Evolutionary conservation across 1,284 basidiomycete species (phyloP).

Genomic region (Entoloma clypeatum): DNA sequence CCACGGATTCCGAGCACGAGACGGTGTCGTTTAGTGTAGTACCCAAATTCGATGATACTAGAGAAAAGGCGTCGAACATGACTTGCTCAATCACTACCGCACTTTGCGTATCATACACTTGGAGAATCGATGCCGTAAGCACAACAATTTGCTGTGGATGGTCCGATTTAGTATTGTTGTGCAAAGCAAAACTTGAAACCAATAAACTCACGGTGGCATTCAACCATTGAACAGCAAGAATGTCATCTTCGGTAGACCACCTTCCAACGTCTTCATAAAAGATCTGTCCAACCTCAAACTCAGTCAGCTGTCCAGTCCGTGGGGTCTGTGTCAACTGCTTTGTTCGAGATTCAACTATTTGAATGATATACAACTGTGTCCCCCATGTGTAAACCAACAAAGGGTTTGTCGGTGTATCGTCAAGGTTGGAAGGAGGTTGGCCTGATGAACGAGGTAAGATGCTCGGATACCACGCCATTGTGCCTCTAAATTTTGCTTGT

Average conservation of each 20-base stretch:
- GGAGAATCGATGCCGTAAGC: slow-evolving; percentile 55
- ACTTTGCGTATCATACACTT: slow-evolving; percentile 67
- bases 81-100: slow-evolving; percentile 55
- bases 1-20: slow-evolving; percentile 46
- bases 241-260: slow-evolving; percentile 54
- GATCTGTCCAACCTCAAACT: slow-evolving; percentile 61
- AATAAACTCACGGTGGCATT: slow-evolving; percentile 67
- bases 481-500: slow-evolving; percentile 53
- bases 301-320: slow-evolving; percentile 56
- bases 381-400: slow-evolving; percentile 85
- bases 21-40: slow-evolving; percentile 45
- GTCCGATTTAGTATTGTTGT: slow-evolving; percentile 9
- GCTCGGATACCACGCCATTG: slow-evolving; percentile 79
- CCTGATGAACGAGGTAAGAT: slow-evolving; percentile 27
- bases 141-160: slow-evolving; percentile 54
- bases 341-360: slow-evolving; percentile 58
- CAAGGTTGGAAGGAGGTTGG: slow-evolving; percentile 23
- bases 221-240: slow-evolving; percentile 71
- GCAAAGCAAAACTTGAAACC: slow-evolving; percentile 14
- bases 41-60: slow-evolving; percentile 52
- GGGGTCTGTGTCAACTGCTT: slow-evolving; percentile 48
- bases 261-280: slow-evolving; percentile 52
- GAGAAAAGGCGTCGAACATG: slow-evolving; percentile 49
- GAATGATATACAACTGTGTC: slow-evolving; percentile 57
- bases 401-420: slow-evolving; percentile 40